These are phyloP conservation scores for Conringia planisiliqua DNA, from an alignment of 345 rosid genomes.

Conservation along the genomic window DNA sequence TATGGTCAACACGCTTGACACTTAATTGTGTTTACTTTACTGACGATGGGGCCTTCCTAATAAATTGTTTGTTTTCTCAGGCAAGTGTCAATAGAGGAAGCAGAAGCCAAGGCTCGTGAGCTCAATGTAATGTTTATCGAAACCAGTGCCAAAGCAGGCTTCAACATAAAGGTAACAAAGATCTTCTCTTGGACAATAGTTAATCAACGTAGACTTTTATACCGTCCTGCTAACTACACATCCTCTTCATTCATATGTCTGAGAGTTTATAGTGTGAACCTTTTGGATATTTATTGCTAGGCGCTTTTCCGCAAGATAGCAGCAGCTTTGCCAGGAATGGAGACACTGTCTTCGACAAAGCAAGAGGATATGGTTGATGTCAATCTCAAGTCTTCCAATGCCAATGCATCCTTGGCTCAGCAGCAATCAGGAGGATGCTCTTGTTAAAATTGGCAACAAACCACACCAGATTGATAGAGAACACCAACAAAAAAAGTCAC, in stretches of 20 bases:
- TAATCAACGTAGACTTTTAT: background rate
- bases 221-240: background rate
- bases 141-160: constrained; percentile 94
- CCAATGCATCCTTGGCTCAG: constrained; percentile 60
- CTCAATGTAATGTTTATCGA: constrained; percentile 83
- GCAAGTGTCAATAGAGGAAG: constrained; percentile 95
- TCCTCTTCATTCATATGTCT: background rate
- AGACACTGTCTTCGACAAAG: constrained; percentile 81
- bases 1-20: constrained; percentile 18
- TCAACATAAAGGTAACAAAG: constrained; percentile 72
- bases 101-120: constrained; percentile 82
- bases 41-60: constrained; percentile 14
- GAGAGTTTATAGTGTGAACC: background rate
- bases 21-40: background rate
- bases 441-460: constrained; percentile 41
- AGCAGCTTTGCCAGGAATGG: constrained; percentile 94
- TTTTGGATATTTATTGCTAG: constrained; percentile 24
- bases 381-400: constrained; percentile 73
- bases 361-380: constrained; percentile 96
- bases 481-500: background rate
- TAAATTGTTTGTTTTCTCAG: constrained; percentile 38
- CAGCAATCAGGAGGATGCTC: constrained; percentile 79
- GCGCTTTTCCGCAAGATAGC: constrained; percentile 88
- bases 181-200: background rate
- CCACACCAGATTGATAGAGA: constrained; percentile 14